Evolutionary conservation across 805 yeast genomes (phyloP), one percentile per base, ranked within the genome.

Genomic region (Teunomyces panamensis): DNA sequence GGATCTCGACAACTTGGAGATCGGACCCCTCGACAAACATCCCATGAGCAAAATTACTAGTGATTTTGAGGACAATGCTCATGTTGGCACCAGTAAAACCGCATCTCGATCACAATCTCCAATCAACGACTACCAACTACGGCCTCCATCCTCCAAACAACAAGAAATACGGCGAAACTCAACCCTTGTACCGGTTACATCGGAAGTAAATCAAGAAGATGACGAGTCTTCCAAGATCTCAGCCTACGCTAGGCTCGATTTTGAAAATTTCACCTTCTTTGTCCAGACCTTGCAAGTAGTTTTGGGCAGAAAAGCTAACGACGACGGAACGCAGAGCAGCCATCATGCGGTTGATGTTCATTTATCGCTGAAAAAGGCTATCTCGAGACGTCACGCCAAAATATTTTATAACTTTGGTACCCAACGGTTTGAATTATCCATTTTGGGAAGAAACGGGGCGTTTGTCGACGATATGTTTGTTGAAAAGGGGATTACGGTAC

Each of bases 401-500:
- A 92, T 94, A 11, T 92, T 91, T 64, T 94, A 92, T 71, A 94
- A 94, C 63, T 94, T 94, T 67, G 98, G 97, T 3, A 90, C 95
- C 3, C 98, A 92, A 63, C 71, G 96, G 54, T 94, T 94, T 61
- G 99, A 94, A 66, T 71, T 94, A 39, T 84, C 95, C 7, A 90
- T 94, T 1, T 74, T 91, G 56, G 99, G 99, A 14, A 79, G 96
- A 56, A 94, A 94, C 64, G 99, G 99, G 33, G 97, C 97, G 2
- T 94, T 94, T 73, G 96, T 94, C 3, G 94, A 92, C 65, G 96
- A 90, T 55, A 75, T 74, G 30, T 94, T 92, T 64, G 85, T 94
- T 5, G 97, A 89, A 61, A 81, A 87, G 51, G 97, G 96, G 7
- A 83, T 88, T 32, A 94, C 99, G 0, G 90, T 94, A 7, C 96